These are phyloP conservation scores for Spathaspora sp. DNA, from an alignment of 1,139 yeast species.

Conservation along the genomic window DNA sequence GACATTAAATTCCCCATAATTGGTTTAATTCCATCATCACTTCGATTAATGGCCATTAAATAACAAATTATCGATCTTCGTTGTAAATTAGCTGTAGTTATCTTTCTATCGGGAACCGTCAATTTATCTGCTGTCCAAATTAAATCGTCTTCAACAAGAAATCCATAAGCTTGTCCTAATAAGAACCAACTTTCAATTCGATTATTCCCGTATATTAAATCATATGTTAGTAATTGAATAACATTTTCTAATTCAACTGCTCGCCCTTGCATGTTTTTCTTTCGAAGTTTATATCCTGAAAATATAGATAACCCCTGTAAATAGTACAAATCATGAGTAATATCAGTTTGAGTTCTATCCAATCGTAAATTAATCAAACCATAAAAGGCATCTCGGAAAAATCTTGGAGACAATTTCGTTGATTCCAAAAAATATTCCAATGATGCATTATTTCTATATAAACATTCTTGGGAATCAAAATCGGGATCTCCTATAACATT, in stretches of 20 bases:
- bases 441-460: slow-evolving; percentile 42
- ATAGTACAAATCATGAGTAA: slow-evolving; percentile 62
- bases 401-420: slow-evolving; percentile 44
- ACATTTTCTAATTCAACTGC: slow-evolving; percentile 80
- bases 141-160: slow-evolving; percentile 81
- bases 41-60: slow-evolving; percentile 66
- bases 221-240: slow-evolving; percentile 61
- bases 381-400: slow-evolving; percentile 55
- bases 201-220: slow-evolving; percentile 62
- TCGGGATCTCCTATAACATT: slow-evolving; percentile 74
- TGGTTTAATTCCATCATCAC: slow-evolving; percentile 29
- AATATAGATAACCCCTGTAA: slow-evolving; percentile 70
- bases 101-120: slow-evolving; percentile 62
- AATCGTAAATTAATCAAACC: slow-evolving; percentile 47
- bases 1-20: slow-evolving; percentile 53
- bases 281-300: slow-evolving; percentile 63
- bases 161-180: slow-evolving; percentile 78
- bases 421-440: slow-evolving; percentile 54
- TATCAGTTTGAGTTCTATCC: slow-evolving; percentile 17
- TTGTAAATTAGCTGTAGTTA: slow-evolving; percentile 62
- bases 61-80: slow-evolving; percentile 72
- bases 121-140: slow-evolving; percentile 89
- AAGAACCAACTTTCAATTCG: slow-evolving; percentile 87
- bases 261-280: slow-evolving; percentile 75
- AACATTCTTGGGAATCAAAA: slow-evolving; percentile 28